Evolutionary conservation across 441 rosid genomes (phyloP), one percentile per base, ranked within the genome.

Genomic region (Biscutella auriculata): DNA sequence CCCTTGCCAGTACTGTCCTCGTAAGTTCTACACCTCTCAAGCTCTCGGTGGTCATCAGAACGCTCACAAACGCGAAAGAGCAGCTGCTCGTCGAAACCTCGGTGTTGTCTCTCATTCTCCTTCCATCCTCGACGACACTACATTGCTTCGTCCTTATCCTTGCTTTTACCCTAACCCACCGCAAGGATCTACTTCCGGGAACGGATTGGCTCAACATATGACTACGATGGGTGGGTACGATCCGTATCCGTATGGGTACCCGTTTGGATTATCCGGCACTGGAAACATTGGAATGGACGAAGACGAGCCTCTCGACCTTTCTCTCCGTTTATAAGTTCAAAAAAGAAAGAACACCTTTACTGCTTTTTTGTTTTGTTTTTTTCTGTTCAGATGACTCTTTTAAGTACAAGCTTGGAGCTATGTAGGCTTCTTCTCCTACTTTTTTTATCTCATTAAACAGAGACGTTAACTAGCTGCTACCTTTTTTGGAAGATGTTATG

Each of bases 11-110:
- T 88, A 85, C 78, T 92, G 98, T 45, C 79, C 93, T 1, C 82
- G 98, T 16, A 86, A 82, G 73, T 92, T 88, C 80, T 84, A 73
- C 83, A 82, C 94, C 26, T 88, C 94, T 21, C 98, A 92, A 71
- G 96, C 98, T 39, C 89, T 92, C 17, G 98, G 95, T 9, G 95
- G 96, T 70, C 96, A 92, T 79, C 96, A 92, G 25, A 92, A 88
- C 73, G 98, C 96, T 6, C 98, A 92, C 84, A 85, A 86, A 68
- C 80, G 91, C 5, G 98, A 91, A 75, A 69, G 98, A 56, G 98
- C 95, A 12, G 91, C 95, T 3, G 75, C 87, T 54, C 82, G 91
- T 55, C 67, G 84, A 8, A 79, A 73, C 71, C 54, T 74, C 62
- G 49, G 66, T 28, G 58, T 63, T 13, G 16, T 45, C 2, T 1